These are phyloP conservation scores for Solanum clarkiae DNA, from an alignment of 257 asterid genomes.

Conservation along the genomic window DNA sequence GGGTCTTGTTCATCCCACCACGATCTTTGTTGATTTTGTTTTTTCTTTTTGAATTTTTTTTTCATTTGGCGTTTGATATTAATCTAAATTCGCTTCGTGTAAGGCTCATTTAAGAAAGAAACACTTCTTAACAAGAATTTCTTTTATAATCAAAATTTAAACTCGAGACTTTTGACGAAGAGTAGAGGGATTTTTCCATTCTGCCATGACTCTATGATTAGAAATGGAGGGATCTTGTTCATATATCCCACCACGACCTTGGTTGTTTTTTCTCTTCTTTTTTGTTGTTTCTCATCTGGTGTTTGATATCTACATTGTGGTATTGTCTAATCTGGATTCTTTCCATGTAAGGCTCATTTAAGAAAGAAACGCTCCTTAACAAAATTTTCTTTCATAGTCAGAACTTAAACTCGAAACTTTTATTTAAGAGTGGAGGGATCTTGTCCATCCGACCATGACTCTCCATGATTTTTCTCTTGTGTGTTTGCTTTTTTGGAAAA, in stretches of 20 bases:
- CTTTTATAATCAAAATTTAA: background rate
- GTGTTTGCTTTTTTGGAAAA: background rate
- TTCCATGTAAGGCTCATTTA: background rate
- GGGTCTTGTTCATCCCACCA: background rate
- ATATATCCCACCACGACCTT: background rate
- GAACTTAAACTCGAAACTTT: background rate
- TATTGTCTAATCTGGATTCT: rapidly evolving
- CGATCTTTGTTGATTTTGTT: background rate
- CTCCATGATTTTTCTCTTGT: background rate
- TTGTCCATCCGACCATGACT: background rate
- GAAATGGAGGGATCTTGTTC: background rate
- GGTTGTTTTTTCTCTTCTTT: background rate
- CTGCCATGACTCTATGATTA: background rate
- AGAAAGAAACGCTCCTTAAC: background rate
- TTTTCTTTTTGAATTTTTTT: no score
- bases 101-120: background rate
- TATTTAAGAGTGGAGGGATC: background rate
- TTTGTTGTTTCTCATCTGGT: no score
- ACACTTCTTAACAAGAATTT: background rate
- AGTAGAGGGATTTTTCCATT: background rate
- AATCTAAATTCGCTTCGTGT: background rate
- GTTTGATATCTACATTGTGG: background rate
- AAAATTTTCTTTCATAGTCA: background rate
- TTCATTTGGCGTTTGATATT: no score
- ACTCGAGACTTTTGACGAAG: background rate